Evolutionary conservation across 2,329 filamentous ascomycete species (phyloP), one percentile per base, ranked within the genome.

Genomic region (Xylaria sp.): DNA sequence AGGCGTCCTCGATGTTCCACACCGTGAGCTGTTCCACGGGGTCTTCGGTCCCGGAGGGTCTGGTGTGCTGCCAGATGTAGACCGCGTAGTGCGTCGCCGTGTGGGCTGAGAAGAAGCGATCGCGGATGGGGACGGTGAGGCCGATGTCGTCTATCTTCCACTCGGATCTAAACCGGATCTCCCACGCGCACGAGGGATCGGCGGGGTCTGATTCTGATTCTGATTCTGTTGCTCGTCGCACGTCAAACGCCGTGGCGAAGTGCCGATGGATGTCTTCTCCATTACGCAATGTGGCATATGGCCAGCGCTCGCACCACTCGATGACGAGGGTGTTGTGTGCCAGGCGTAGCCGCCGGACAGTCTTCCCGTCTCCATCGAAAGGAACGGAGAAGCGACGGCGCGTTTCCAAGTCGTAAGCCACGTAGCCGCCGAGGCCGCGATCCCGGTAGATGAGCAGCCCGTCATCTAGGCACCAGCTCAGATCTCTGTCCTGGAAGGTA

Each of bases 61-160:
- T 83, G 69, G 85, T 85, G 1, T 85, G 83, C 71, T 89, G 86
- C 87, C 87, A 90, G 31, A 86, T 7, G 75, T 90, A 90, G 15
- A 89, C 79, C 44, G 82, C 86, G 76, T 90, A 90, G 73, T 90
- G 87, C 0, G 81, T 86, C 15, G 80, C 73, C 54, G 81, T 89
- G 73, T 90, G 88, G 0, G 85, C 78, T 10, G 87, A 89, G 76
- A 87, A 88, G 80, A 89, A 89, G n/a, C 87, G 84, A 73, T 89
- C 86, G 78, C n/a, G 81, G 78, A 71, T 83, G 85, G 27, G 27
- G 6, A 88, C 73, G 0, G 86, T 82, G 55, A 89, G 79, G 10
- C 86, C 87, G 1, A 86, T 77, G 71, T 85, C 85, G 76, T 88
- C 84, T 42, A 89, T 85, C 72, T 86, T 86, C 85, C 85, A 90